Evolutionary conservation across 169 alveolate genomes (phyloP), one percentile per base, ranked within the genome.

Genomic region (Plasmodium gonderi): DNA sequence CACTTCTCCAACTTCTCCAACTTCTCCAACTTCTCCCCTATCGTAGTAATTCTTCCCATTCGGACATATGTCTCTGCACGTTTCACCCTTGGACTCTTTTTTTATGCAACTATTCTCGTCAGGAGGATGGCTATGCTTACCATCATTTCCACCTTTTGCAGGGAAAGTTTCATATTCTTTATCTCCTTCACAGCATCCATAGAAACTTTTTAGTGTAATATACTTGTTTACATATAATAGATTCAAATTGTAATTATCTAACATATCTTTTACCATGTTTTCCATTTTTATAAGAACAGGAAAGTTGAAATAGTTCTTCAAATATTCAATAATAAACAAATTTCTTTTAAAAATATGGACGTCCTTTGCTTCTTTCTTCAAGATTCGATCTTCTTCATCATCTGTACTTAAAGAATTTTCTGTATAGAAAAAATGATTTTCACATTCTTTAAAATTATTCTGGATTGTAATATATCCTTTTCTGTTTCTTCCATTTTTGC

Each of bases 291-390:
- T 75, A 45, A 87, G 76, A 17, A 87, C 38, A 33, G 93, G 47
- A 44, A 87, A 87, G 20, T 44, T 75, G 17, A 75, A 75, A 75
- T 87, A 75, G 9, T 78, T 47, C 2, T 54, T 54, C 9, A 87
- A 40, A 54, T 87, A 49, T 11, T 87, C 93, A 38, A 87, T 76
- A 29, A 87, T 64, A 65, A 54, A 54, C 47, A 87, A 75, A 78
- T 87, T 64, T 64, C 89, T 74, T 33, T 87, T 87, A 51, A 87
- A 87, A 14, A 87, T 87, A 7, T 75, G 47, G 45, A 87, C 33
- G 1, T 87, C 93, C 38, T 87, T 75, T 3, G 79, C 36, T 1
- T 60, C 69, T 20, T 38, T 80, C 79, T 36, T 47, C 3, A 14
- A 29, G 12, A n/a, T 8, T 60, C 72, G 20, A n/a, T 75, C 69